phyloP scores from a whole-genome alignment of 352 stramenopile species.

The Phytophthora ramorum region DNA sequence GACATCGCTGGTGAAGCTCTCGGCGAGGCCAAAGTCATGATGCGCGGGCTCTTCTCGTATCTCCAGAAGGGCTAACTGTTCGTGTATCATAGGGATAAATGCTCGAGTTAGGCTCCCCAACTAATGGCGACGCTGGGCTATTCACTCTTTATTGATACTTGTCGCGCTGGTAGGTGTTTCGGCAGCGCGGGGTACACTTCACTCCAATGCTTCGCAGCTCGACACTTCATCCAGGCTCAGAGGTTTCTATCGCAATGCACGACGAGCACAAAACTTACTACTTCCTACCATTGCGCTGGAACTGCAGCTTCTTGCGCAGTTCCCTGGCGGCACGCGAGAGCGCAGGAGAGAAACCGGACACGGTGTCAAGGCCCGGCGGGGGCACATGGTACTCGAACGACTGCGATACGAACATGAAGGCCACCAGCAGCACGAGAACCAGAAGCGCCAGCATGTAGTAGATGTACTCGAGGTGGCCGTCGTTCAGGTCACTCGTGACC shows the following conservation, averaged over 20 bases:
- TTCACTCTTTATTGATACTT: conserved; percentile 12
- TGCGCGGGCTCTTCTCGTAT: conserved; percentile 78
- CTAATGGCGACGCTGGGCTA: background rate
- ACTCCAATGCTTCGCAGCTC: background rate
- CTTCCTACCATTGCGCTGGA: conserved; percentile 35
- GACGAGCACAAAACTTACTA: conserved; percentile 18
- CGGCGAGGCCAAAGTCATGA: conserved; percentile 85
- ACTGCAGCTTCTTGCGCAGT: conserved; percentile 47
- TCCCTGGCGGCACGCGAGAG: conserved; percentile 58
- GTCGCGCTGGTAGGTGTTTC: background rate
- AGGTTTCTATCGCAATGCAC: background rate
- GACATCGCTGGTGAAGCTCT: conserved; percentile 88
- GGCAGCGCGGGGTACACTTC: background rate
- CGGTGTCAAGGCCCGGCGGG: conserved; percentile 44
- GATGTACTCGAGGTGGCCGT: conserved; percentile 91
- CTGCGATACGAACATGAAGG: conserved; percentile 72
- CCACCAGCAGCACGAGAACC: conserved; percentile 67
- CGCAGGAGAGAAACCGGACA: conserved; percentile 71
- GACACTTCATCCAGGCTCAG: background rate
- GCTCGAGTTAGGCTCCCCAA: background rate
- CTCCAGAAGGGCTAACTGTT: conserved; percentile 47
- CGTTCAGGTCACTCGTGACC: conserved; percentile 91
- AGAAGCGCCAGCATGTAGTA: conserved; percentile 86
- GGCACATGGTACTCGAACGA: conserved; percentile 86
- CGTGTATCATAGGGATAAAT: background rate